phyloP scores from a whole-genome alignment of 1,284 basidiomycete genomes.

The Taiwanofungus camphoratus region DNA sequence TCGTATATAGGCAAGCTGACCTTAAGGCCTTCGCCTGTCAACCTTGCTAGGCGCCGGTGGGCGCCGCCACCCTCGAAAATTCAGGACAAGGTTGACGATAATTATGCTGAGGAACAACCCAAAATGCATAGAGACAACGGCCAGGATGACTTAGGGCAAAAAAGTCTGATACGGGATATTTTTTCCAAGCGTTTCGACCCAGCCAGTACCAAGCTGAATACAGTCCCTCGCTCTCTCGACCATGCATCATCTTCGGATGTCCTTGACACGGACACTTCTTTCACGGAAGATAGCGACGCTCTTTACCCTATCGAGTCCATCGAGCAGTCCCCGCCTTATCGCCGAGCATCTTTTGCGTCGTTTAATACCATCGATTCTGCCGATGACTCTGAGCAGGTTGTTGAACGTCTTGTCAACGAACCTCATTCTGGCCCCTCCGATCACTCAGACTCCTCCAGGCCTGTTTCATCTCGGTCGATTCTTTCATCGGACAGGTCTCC shows the following conservation, averaged over 20 bases:
- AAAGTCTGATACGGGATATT: too few species aligned
- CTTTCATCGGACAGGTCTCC: slow-evolving; percentile 20
- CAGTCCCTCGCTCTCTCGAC: too few species aligned
- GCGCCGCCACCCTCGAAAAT: slow-evolving; percentile 26
- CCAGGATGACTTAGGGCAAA: too few species aligned
- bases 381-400: slow-evolving; percentile 24
- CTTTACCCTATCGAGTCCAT: slow-evolving; percentile 8
- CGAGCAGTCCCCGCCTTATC: neutral
- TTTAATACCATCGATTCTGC: slow-evolving; percentile 18
- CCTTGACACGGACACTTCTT: too few species aligned
- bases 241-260: too few species aligned
- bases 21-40: slow-evolving; percentile 48
- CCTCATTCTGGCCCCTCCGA: slow-evolving; percentile 11
- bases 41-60: slow-evolving; percentile 50
- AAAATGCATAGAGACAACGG: too few species aligned
- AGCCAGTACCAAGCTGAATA: too few species aligned
- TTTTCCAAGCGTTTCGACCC: too few species aligned
- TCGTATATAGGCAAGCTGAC: slow-evolving; percentile 23
- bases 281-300: too few species aligned
- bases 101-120: too few species aligned
- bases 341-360: slow-evolving; percentile 12
- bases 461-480: slow-evolving; percentile 9
- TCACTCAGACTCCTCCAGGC: slow-evolving; percentile 12
- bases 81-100: slow-evolving; percentile 12
- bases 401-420: slow-evolving; percentile 23